Evolutionary conservation across 108 stramenopile genomes (phyloP).

Genomic region (Nitzschia sp.): DNA sequence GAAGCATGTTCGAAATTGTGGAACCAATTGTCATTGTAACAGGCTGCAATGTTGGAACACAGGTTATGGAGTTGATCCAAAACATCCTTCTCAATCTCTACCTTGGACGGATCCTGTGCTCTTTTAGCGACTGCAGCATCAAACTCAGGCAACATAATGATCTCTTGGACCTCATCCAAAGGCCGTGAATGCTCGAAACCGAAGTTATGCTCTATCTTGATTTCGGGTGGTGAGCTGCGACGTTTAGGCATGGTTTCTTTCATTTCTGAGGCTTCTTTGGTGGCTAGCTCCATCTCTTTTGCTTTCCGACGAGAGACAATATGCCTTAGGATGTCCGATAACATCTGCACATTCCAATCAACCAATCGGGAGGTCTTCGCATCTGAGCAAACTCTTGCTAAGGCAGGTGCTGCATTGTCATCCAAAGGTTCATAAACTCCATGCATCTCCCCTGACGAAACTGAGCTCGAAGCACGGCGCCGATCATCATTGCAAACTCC

Average conservation of each 20-base stretch:
- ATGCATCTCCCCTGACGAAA: neutral
- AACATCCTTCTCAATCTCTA: slow-evolving; percentile 3
- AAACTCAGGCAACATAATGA: slow-evolving; percentile 8
- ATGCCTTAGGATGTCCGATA: slow-evolving; percentile 1
- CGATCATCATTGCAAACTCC: neutral
- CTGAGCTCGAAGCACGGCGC: neutral
- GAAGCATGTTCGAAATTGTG: slow-evolving; percentile 11
- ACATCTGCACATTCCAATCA: slow-evolving; percentile 21
- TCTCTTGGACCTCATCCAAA: slow-evolving; percentile 6
- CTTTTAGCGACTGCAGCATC: neutral
- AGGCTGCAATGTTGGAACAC: neutral
- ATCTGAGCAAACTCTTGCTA: neutral
- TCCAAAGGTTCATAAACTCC: slow-evolving; percentile 19
- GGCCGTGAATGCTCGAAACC: neutral
- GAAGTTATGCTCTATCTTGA: neutral
- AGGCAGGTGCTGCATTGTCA: neutral
- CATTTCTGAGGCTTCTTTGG: neutral
- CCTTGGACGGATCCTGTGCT: neutral
- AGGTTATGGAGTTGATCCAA: neutral
- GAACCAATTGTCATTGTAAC: slow-evolving; percentile 9
- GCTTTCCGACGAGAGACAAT: slow-evolving; percentile 9
- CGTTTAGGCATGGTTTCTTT: neutral
- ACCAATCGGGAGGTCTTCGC: slow-evolving; percentile 15
- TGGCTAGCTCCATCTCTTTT: neutral
- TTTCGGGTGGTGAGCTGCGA: neutral